Evolutionary conservation across 2,329 filamentous ascomycete genomes (phyloP).

Genomic region (Microcyclosporella mali): DNA sequence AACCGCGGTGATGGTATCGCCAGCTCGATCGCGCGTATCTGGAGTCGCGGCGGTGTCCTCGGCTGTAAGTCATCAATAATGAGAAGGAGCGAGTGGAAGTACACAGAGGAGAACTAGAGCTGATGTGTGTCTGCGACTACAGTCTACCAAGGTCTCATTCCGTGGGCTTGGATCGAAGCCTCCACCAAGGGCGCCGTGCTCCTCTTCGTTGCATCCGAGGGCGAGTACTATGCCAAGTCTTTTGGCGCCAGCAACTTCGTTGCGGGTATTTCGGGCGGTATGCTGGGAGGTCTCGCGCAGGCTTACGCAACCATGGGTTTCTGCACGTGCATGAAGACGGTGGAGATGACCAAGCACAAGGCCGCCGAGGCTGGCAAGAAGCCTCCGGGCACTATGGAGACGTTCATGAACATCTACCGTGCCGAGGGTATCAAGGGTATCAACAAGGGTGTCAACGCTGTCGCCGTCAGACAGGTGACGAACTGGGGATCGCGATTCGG

Average conservation of each 20-base stretch:
- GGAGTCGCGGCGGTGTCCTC: constrained; percentile 84
- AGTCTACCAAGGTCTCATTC: constrained; percentile 99
- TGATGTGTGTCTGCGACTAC: constrained; percentile 13
- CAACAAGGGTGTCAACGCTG: constrained; percentile 97
- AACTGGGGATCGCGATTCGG: constrained; percentile 99
- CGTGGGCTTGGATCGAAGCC: constrained; percentile 99
- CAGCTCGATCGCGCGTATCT: constrained; percentile 76
- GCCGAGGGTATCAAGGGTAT: constrained; percentile 90
- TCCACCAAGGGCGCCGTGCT: constrained; percentile 98
- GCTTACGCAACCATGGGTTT: constrained; percentile 99
- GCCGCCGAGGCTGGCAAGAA: constrained; percentile 74
- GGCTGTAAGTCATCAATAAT: constrained; percentile 65
- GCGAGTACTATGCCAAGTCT: constrained; percentile 81
- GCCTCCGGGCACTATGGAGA: constrained; percentile 84
- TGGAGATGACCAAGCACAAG: constrained; percentile 99
- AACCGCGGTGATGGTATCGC: constrained; percentile 85
- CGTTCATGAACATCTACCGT: constrained; percentile 96
- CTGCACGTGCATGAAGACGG: constrained; percentile 99
- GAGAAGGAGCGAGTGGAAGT: too few relatives aligned
- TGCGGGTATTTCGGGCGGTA: constrained; percentile 82
- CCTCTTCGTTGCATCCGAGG: constrained; percentile 97
- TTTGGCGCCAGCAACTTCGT: constrained; percentile 80
- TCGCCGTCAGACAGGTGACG: constrained; percentile 97
- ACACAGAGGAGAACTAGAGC: too few relatives aligned
- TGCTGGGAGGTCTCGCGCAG: constrained; percentile 91